A percentile compares a stretch with the other conserved stretches of the same genome.
phyloP scores from a whole-genome alignment of 768 basidiomycete genomes.

The Tephrocybe sp. region DNA sequence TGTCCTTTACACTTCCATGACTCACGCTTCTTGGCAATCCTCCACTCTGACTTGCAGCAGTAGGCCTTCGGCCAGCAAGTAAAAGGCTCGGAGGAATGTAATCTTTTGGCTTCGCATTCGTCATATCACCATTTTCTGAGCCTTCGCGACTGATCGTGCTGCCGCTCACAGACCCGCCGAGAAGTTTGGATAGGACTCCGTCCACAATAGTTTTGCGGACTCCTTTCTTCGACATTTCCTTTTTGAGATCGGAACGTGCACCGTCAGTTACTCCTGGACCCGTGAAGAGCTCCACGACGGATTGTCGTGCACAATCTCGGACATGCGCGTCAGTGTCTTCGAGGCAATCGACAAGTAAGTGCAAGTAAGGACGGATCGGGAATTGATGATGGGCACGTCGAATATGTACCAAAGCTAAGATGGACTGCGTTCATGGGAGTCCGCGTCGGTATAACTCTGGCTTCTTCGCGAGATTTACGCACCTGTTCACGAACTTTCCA shows the following conservation, averaged over 20 bases:
- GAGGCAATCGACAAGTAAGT: constrained; percentile 77
- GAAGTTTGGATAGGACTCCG: constrained; percentile 66
- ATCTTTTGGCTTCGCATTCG: constrained; percentile 43
- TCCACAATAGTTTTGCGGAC: constrained; percentile 90
- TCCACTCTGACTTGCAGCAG: constrained; percentile 33
- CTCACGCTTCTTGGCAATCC: constrained; percentile 47
- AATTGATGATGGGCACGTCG: constrained; percentile 71
- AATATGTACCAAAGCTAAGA: constrained; percentile 70
- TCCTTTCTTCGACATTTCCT: constrained; percentile 81
- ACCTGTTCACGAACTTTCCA: constrained; percentile 89
- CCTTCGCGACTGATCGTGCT: constrained; percentile 53
- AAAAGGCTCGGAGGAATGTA: constrained; percentile 78
- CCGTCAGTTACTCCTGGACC: constrained; percentile 80
- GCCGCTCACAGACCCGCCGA: constrained; percentile 45
- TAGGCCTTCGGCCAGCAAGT: constrained; percentile 54
- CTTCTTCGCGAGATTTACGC: constrained; percentile 21
- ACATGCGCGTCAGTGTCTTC: constrained; percentile 92
- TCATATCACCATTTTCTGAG: constrained; percentile 58
- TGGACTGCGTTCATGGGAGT: constrained; percentile 45
- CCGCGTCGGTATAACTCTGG: background rate
- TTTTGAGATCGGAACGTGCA: constrained; percentile 92
- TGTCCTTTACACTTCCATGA: constrained; percentile 48
- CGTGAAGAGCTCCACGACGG: constrained; percentile 83
- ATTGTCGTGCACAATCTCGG: constrained; percentile 79
- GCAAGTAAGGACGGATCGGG: constrained; percentile 79